Percentiles rank a stretch among this genome's conserved stretches.
Evolutionary conservation across 1,284 basidiomycete species (phyloP).

Genomic region (Microbotryomycetes sp.): DNA sequence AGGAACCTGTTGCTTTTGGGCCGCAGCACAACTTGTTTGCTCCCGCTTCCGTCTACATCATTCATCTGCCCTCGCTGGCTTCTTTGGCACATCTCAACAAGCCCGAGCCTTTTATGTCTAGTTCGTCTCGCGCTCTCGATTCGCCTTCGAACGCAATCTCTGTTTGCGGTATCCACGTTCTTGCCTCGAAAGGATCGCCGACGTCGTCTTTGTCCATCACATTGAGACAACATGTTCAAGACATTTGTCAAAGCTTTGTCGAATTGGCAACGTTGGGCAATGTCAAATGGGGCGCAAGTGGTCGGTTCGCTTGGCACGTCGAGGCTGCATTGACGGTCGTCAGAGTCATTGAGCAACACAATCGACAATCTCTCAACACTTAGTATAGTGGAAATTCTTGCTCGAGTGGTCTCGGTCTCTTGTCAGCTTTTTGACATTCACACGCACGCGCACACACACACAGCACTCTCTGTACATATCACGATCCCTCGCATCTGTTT

Average conservation of each 20-base stretch:
- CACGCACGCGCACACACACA: no score
- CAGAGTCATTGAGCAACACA: background rate
- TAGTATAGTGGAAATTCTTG: background rate
- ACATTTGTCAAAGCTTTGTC: slow-evolving; percentile 29
- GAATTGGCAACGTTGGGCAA: slow-evolving; percentile 28
- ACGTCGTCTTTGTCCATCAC: slow-evolving; percentile 22
- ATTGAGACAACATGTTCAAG: slow-evolving; percentile 21
- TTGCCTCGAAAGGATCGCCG: slow-evolving; percentile 19
- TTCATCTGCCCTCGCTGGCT: slow-evolving; percentile 22
- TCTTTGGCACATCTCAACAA: slow-evolving; percentile 10
- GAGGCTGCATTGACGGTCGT: slow-evolving; percentile 15
- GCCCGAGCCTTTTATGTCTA: background rate
- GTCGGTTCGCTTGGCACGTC: slow-evolving; percentile 27
- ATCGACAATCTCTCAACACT: no score
- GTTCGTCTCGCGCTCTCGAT: background rate
- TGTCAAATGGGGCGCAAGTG: slow-evolving; percentile 24
- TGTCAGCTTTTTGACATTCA: background rate
- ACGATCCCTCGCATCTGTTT: no score
- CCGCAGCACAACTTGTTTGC: slow-evolving; percentile 9
- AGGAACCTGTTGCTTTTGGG: slow-evolving; percentile 22
- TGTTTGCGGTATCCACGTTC: slow-evolving; percentile 27
- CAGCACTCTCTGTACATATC: no score
- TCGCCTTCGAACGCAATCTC: slow-evolving; percentile 6
- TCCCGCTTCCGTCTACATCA: slow-evolving; percentile 19
- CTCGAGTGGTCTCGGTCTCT: background rate